Percentiles rank a stretch among this genome's conserved stretches.
phyloP scores from a whole-genome alignment of 257 asterid species.

The Lycium barbarum region DNA sequence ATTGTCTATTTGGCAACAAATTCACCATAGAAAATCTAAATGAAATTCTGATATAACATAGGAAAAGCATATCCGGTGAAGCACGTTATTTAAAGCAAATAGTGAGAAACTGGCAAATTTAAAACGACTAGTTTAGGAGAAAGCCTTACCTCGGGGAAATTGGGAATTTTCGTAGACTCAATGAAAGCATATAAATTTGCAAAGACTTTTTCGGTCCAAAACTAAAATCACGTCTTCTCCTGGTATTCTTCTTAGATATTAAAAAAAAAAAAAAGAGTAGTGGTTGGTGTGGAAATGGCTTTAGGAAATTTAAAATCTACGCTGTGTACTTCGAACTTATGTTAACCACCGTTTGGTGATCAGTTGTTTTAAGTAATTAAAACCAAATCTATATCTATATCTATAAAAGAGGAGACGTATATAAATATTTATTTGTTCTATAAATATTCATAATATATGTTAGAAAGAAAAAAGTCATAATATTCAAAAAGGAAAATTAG shows the following conservation, averaged over 20 bases:
- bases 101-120: not conserved
- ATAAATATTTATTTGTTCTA: too few relatives aligned
- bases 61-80: not conserved
- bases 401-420: too few relatives aligned
- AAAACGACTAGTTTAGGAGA: not conserved
- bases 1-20: not conserved
- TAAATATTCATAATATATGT: too few relatives aligned
- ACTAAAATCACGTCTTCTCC: not conserved
- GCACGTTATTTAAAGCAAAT: not conserved
- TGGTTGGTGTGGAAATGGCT: not conserved
- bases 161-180: slow-evolving; percentile 33
- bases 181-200: slow-evolving; percentile 35
- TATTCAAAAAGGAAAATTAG: too few relatives aligned
- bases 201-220: not conserved
- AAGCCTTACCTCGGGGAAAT: slow-evolving; percentile 46
- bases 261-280: too few relatives aligned
- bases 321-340: not conserved
- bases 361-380: not conserved
- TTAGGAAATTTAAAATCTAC: not conserved
- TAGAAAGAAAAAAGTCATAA: too few relatives aligned
- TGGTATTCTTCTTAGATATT: not conserved
- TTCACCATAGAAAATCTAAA: not conserved
- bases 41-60: not conserved
- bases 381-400: too few relatives aligned
- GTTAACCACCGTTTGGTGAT: too few relatives aligned